A percentile compares a stretch with the other conserved stretches of the same genome.
phyloP scores from a whole-genome alignment of 495 filamentous ascomycete genomes.

The Annulohypoxylon moriforme region DNA sequence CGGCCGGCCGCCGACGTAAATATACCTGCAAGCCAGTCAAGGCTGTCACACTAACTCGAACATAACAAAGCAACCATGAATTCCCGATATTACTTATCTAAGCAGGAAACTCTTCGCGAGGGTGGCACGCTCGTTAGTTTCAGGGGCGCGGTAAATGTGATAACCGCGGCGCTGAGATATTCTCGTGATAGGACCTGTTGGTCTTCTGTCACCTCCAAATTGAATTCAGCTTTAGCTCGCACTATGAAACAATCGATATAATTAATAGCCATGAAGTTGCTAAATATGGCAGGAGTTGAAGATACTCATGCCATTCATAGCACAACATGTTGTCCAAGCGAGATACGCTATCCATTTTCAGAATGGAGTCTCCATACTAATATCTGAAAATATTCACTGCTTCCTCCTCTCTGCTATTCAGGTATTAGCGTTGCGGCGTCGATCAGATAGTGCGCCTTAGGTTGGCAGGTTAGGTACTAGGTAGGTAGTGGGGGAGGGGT shows the following conservation, averaged over 20 bases:
- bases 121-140: not conserved
- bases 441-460: conserved; percentile 12
- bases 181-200: conserved; percentile 13
- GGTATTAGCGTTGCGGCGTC: conserved; percentile 28
- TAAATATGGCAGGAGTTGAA: conserved; percentile 22
- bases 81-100: not conserved
- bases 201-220: not conserved
- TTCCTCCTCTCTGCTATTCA: conserved; percentile 21
- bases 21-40: not conserved
- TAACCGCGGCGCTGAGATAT: conserved; percentile 2
- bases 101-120: not conserved
- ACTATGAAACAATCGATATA: conserved; percentile 5
- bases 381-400: conserved; percentile 9
- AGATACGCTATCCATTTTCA: conserved; percentile 6
- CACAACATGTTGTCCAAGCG: conserved; percentile 2
- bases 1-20: not conserved
- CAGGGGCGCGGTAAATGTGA: conserved; percentile 5
- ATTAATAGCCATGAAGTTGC: conserved; percentile 14
- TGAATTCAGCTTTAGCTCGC: conserved; percentile 8
- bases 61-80: not conserved
- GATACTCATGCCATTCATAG: conserved; percentile 13
- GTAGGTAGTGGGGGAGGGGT: conserved; percentile 24
- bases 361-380: conserved; percentile 14
- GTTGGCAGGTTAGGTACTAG: not conserved
- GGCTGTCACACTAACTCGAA: conserved; percentile 3